Evolutionary conservation across 805 yeast genomes (phyloP).

Genomic region (Candida patagonica): DNA sequence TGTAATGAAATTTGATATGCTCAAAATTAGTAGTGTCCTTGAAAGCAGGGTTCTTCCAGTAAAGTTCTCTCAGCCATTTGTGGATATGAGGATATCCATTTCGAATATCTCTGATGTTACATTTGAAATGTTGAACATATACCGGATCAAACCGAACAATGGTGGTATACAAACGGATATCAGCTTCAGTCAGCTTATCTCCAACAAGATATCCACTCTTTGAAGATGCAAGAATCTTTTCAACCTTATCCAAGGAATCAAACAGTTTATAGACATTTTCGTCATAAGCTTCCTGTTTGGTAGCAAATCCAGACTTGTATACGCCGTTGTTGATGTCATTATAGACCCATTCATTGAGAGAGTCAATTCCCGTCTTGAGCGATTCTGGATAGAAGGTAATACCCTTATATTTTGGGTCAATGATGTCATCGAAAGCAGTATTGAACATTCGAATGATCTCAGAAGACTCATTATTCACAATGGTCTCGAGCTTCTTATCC

Average conservation of each 20-base stretch:
- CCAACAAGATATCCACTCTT: slow-evolving; percentile 45
- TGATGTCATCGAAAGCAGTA: slow-evolving; percentile 49
- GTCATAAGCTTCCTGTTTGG: slow-evolving; percentile 74
- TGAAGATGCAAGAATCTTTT: slow-evolving; percentile 40
- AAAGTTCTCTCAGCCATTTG: slow-evolving; percentile 72
- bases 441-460: slow-evolving; percentile 83
- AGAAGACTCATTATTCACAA: slow-evolving; percentile 86
- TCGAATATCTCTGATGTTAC: slow-evolving; percentile 76
- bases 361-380: slow-evolving; percentile 55
- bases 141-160: slow-evolving; percentile 87
- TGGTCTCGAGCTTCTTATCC: slow-evolving; percentile 74
- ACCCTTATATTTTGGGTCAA: slow-evolving; percentile 37
- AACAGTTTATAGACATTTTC: slow-evolving; percentile 55
- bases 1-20: slow-evolving; percentile 87
- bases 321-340: slow-evolving; percentile 86
- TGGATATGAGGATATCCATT: slow-evolving; percentile 68
- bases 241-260: slow-evolving; percentile 59
- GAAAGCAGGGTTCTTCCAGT: slow-evolving; percentile 72
- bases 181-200: slow-evolving; percentile 75
- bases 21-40: slow-evolving; percentile 73
- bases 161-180: slow-evolving; percentile 77
- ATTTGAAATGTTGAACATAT: slow-evolving; percentile 91
- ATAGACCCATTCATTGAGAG: slow-evolving; percentile 72
- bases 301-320: slow-evolving; percentile 86
- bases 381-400: slow-evolving; percentile 56